Base-by-base conservation (phyloP, 2,329 filamentous ascomycete species). In the Fusarium miscanthi region DNA sequence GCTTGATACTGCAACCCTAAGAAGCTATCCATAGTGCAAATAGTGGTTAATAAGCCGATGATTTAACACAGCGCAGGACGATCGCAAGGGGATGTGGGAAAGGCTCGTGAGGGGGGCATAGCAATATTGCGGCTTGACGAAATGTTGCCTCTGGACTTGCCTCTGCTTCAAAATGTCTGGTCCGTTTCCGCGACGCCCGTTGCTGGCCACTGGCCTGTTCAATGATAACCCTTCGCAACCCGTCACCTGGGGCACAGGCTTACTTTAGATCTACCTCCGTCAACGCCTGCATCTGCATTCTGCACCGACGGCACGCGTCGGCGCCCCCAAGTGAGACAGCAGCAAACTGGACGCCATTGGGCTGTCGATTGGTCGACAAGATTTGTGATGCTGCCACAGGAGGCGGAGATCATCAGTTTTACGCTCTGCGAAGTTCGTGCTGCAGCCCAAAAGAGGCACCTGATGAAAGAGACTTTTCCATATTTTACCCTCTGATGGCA, bases 121-220 rank as follows among this genome's bases (percentile, higher is more conserved):
- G 42, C 23, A 63, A n/a, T n/a, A 30, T 58, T 69, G 59, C 49
- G 40, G 54, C 66, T 70, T 61, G 67, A 60, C 37, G 46, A 56
- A 56, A 54, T 42, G 31, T 53, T 37, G 35, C 41, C 52, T 51
- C 23, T 45, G 51, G 23, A 27, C 30, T 35, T 52, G 35, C 54
- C 49, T 43, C 38, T 59, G 46, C 57, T 61, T 64, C 49, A 64
- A 49, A 56, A 45, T 59, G 25, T 37, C 74, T 67, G 72, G 75
- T 53, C 74, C 75, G 75, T 68, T 65, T 75, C 75, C 74, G 75
- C 70, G 75, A 73, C 67, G 67, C 70, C 75, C 75, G 73, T 56
- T 70, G 69, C 72, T 72, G 60, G 60, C 56, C 33, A 52, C 59
- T 62, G 63, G 63, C 51, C 56, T 53, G 40, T 57, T 59, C 30